phyloP scores from a whole-genome alignment of 345 rosid species.

The Boechera stricta region DNA sequence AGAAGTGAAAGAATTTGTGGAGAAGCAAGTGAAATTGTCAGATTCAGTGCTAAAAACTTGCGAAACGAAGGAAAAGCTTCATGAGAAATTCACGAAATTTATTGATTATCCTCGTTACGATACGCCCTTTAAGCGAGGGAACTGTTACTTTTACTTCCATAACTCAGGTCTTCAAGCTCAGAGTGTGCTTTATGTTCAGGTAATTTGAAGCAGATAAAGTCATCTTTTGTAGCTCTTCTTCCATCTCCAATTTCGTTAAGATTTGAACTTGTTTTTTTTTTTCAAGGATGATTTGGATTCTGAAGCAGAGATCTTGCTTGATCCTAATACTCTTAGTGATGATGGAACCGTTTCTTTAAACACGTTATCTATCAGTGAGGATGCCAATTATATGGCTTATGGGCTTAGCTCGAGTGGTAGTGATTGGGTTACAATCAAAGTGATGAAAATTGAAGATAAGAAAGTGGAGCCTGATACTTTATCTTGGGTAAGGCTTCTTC shows the following conservation, averaged over 20 bases:
- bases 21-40: constrained; percentile 69
- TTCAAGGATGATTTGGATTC: constrained; percentile 73
- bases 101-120: constrained; percentile 87
- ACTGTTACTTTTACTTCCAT: constrained; percentile 78
- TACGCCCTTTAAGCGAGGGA: constrained; percentile 67
- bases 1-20: constrained; percentile 75
- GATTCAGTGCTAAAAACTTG: constrained; percentile 67
- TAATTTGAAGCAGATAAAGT: constrained; percentile 2
- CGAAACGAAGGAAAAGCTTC: constrained; percentile 63
- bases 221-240: neutral
- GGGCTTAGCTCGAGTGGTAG: constrained; percentile 90
- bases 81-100: constrained; percentile 61
- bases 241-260: neutral
- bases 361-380: constrained; percentile 63
- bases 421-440: constrained; percentile 90
- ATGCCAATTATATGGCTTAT: constrained; percentile 77
- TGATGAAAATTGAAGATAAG: constrained; percentile 68
- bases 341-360: constrained; percentile 86
- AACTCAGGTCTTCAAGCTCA: constrained; percentile 94
- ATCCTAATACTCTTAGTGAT: constrained; percentile 80
- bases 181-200: constrained; percentile 79
- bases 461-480: constrained; percentile 69
- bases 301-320: constrained; percentile 79
- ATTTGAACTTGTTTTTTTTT: constrained; percentile 6
- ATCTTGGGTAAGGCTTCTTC: constrained; percentile 68